Evolutionary conservation across 73 alveolate species (phyloP), one percentile per base, ranked within the genome.

Genomic region (Paramecium sonneborni): DNA sequence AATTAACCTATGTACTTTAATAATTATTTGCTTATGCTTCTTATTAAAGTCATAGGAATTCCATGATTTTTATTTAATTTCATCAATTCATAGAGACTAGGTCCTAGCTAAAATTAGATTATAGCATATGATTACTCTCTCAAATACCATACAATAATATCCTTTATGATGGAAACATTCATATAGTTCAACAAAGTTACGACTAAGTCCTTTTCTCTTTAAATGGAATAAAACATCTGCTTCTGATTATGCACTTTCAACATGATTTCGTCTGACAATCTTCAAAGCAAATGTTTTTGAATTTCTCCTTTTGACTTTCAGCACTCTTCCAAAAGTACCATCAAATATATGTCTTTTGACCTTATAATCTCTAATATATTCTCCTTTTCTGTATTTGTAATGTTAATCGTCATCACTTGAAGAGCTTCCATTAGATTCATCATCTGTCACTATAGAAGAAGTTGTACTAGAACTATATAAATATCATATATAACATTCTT

Each of bases 321-420:
- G 39, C 74, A 96, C 99, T 88, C 99, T 94, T 35, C 99, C 99
- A 93, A 98, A 98, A 24, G 99, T 97, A 23, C 99, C 99, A 95
- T 98, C 99, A 37, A 98, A 97, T 48, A 98, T 93, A 88, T 88
- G 94, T 21, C 84, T 88, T 10, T 26, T 58, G 6, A 88, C 84
- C n/a, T 34, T 41, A 44, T 88, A 88, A 24, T 72, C 85, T 18
- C 44, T 62, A 34, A 88, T 69, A 26, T 14, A 39, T 70, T 68
- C 91, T n/a, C 91, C 91, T 21, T 20, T 69, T 39, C 74, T 88
- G 38, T 26, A 88, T 70, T 72, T 88, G 23, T 88, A 88, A 21
- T 69, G 90, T 20, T 67, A 76, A 3, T 62, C 94, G 18, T 67
- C 89, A 56, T 48, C 58, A 24, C 76, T 43, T 37, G 62, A 30